Conservation (phyloP, 139 green algal genomes). For the Chlamydomonas incerta region DNA sequence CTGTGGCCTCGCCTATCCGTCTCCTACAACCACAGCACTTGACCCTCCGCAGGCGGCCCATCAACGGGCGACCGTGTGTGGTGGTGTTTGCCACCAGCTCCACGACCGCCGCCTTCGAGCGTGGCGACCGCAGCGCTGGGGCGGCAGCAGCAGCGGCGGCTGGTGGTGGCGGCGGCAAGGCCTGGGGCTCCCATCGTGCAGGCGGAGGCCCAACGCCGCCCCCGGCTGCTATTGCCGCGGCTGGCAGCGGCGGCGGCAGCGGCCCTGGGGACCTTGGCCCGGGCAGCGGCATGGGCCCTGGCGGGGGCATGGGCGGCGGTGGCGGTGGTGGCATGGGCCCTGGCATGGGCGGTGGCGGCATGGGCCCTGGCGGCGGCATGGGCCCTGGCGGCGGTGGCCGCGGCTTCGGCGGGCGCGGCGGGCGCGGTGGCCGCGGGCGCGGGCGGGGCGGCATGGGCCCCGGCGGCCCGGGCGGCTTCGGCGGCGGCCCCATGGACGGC, state of each 20-base stretch:
- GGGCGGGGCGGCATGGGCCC: not conserved
- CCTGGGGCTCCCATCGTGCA: not conserved
- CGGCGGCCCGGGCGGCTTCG: not conserved
- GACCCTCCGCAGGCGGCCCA: constrained; percentile 1
- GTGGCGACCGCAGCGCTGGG: no score
- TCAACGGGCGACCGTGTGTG: constrained; percentile 26
- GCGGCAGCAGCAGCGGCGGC: no score
- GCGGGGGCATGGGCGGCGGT: not conserved
- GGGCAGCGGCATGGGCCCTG: not conserved
- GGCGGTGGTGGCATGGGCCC: not conserved
- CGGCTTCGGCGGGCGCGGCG: not conserved
- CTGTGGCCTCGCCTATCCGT: no score
- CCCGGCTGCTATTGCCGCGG: not conserved
- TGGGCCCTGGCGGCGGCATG: not conserved
- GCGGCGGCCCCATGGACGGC: not conserved
- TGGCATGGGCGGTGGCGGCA: not conserved
- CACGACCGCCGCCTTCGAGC: not conserved
- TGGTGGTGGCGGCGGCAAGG: not conserved
- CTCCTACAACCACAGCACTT: no score
- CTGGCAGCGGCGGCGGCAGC: no score
- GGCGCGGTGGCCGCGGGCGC: not conserved
- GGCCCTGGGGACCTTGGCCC: no score
- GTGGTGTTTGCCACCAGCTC: constrained; percentile 4
- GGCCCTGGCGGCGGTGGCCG: not conserved
- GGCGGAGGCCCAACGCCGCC: not conserved